Percentiles rank a stretch among this genome's conserved stretches.
These are phyloP conservation scores for Aspergillus pseudoviridinutans DNA, from an alignment of 2,329 filamentous ascomycete species.

Conservation along the genomic window DNA sequence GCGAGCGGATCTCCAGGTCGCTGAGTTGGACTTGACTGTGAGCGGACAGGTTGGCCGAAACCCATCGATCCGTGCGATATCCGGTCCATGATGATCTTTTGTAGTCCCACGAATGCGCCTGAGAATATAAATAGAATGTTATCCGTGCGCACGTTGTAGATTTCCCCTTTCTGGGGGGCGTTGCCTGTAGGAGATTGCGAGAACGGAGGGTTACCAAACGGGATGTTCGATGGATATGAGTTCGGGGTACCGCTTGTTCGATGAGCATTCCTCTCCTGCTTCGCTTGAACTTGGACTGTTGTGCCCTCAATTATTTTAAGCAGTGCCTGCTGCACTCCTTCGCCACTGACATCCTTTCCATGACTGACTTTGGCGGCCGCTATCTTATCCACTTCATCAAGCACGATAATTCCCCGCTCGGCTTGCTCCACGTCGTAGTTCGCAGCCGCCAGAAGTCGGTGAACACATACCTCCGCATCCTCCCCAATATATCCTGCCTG, in stretches of 20 bases:
- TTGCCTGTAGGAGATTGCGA: slow-evolving; percentile 26
- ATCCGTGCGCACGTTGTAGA: slow-evolving; percentile 78
- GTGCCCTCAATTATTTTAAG: slow-evolving; percentile 96
- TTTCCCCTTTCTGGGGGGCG: slow-evolving; percentile 51
- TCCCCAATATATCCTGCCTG: slow-evolving; percentile 97
- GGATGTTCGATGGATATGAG: slow-evolving; percentile 37
- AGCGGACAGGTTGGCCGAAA: slow-evolving; percentile 78
- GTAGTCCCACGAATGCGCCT: slow-evolving; percentile 87
- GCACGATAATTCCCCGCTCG: slow-evolving; percentile 88
- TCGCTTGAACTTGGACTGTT: slow-evolving; percentile 86
- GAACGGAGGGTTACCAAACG: slow-evolving; percentile 29
- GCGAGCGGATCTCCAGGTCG: slow-evolving; percentile 19
- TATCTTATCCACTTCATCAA: slow-evolving; percentile 98
- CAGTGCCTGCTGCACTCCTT: slow-evolving; percentile 93
- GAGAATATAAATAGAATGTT: slow-evolving; percentile 98
- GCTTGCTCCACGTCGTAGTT: slow-evolving; percentile 82
- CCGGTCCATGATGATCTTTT: slow-evolving; percentile 82
- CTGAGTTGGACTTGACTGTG: slow-evolving; percentile 34
- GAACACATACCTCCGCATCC: slow-evolving; percentile 93
- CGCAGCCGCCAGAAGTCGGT: slow-evolving; percentile 81
- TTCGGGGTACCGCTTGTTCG: slow-evolving; percentile 35
- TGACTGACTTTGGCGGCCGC: slow-evolving; percentile 82
- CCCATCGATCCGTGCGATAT: slow-evolving; percentile 83
- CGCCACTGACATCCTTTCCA: slow-evolving; percentile 89
- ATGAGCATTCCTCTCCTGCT: slow-evolving; percentile 49